These are phyloP conservation scores for Kazachstania sp. DNA, from an alignment of 1,139 yeast species.

Conservation along the genomic window DNA sequence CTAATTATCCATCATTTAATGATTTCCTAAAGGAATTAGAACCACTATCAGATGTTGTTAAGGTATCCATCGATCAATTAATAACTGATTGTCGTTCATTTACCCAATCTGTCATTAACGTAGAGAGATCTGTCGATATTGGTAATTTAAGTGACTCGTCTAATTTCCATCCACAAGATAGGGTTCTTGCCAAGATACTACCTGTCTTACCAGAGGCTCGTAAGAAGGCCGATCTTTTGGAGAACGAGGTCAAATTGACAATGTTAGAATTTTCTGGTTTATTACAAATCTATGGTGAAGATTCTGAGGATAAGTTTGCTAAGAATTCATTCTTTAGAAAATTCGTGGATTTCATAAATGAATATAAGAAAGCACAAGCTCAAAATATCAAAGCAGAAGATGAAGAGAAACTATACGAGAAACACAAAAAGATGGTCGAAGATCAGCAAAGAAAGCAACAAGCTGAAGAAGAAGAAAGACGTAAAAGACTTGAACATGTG, in stretches of 20 bases:
- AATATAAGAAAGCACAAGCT: slow-evolving; percentile 55
- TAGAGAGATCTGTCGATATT: slow-evolving; percentile 61
- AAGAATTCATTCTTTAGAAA: slow-evolving; percentile 60
- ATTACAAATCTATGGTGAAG: slow-evolving; percentile 74
- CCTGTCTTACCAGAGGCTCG: slow-evolving; percentile 63
- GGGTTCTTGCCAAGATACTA: slow-evolving; percentile 51
- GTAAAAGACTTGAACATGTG: slow-evolving; percentile 6
- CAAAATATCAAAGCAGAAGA: slow-evolving; percentile 65
- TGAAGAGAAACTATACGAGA: slow-evolving; percentile 58
- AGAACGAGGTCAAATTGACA: slow-evolving; percentile 56
- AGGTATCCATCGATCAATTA: slow-evolving; percentile 60
- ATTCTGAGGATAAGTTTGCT: slow-evolving; percentile 58
- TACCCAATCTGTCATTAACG: slow-evolving; percentile 51
- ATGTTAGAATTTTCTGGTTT: slow-evolving; percentile 59
- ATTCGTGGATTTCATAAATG: slow-evolving; percentile 55
- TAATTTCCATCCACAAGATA: slow-evolving; percentile 66
- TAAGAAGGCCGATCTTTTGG: slow-evolving; percentile 53
- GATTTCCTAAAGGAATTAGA: slow-evolving; percentile 51
- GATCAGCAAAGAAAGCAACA: slow-evolving; percentile 31
- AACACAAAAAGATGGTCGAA: slow-evolving; percentile 53
- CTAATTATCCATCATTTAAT: slow-evolving; percentile 58
- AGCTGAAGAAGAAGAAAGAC: slow-evolving; percentile 12
- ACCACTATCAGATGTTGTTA: slow-evolving; percentile 52
- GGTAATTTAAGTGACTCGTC: slow-evolving; percentile 73
- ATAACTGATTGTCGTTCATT: slow-evolving; percentile 54